phyloP scores from a whole-genome alignment of 495 filamentous ascomycete genomes.

The Penicillium waksmanii region DNA sequence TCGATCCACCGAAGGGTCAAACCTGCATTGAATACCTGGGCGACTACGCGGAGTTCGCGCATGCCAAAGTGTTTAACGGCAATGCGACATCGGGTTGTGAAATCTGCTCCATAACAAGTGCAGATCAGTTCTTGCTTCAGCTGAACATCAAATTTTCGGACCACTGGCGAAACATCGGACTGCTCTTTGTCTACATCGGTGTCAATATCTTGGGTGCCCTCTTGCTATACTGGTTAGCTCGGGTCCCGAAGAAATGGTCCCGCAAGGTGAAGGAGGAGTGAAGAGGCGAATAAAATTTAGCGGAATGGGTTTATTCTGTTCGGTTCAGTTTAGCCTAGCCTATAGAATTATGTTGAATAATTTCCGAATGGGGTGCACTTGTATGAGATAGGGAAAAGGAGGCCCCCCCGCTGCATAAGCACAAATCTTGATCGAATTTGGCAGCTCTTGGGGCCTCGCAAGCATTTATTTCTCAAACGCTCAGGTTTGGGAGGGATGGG shows the following conservation, averaged over 20 bases:
- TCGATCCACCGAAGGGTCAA: conserved; percentile 54
- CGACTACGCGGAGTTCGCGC: conserved; percentile 45
- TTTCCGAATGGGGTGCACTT: background rate
- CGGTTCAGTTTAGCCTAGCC: background rate
- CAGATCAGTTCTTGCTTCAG: conserved; percentile 62
- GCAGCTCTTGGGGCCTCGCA: background rate
- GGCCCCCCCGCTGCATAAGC: background rate
- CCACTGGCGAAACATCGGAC: conserved; percentile 72
- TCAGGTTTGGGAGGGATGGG: background rate
- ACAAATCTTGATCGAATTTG: conserved; percentile 3
- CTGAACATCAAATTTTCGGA: conserved; percentile 56
- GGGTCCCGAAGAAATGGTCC: conserved; percentile 71
- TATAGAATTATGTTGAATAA: background rate
- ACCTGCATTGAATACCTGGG: conserved; percentile 64
- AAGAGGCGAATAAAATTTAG: background rate
- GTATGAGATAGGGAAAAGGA: conserved; percentile 4
- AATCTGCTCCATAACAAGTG: conserved; percentile 62
- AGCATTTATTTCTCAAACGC: background rate
- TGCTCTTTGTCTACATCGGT: conserved; percentile 70
- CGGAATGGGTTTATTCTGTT: background rate
- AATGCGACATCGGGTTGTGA: conserved; percentile 56
- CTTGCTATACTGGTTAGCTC: conserved; percentile 75
- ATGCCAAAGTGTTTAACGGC: conserved; percentile 59
- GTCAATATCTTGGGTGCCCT: conserved; percentile 78
- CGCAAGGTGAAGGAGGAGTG: conserved; percentile 45